Percentiles rank a stretch among this genome's conserved stretches.
phyloP scores from a whole-genome alignment of 345 rosid species.

The Chamaenerion angustifolium region DNA sequence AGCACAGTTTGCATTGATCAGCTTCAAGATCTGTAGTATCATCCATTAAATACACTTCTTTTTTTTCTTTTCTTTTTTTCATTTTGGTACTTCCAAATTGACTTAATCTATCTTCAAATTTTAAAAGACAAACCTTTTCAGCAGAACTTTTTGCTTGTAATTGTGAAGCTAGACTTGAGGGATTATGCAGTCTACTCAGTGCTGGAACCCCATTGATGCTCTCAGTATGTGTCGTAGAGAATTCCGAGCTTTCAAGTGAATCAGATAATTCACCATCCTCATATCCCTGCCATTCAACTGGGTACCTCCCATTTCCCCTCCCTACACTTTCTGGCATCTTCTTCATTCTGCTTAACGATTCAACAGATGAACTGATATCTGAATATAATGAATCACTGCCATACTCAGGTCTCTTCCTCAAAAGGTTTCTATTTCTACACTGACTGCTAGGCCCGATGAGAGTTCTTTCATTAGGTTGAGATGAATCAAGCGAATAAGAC shows the following conservation, averaged over 20 bases:
- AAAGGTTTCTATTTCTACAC: conserved; percentile 18
- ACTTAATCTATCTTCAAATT: neutral
- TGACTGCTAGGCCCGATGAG: conserved; percentile 14
- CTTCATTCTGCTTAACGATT: conserved; percentile 31
- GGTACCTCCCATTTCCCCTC: conserved; percentile 23
- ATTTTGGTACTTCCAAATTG: neutral
- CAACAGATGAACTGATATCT: conserved; percentile 79
- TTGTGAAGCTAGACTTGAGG: conserved; percentile 37
- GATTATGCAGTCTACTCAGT: conserved; percentile 29
- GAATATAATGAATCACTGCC: conserved; percentile 42
- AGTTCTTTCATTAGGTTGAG: conserved; percentile 42
- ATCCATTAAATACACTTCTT: neutral
- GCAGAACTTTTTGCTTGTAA: conserved; percentile 16
- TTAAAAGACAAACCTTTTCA: conserved; percentile 31
- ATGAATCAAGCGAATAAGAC: conserved; percentile 48
- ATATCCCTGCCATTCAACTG: conserved; percentile 28
- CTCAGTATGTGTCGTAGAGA: neutral
- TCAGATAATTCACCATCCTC: conserved; percentile 64
- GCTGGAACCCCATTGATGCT: conserved; percentile 38
- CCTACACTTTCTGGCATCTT: conserved; percentile 15
- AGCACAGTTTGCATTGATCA: neutral
- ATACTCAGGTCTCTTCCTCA: conserved; percentile 21
- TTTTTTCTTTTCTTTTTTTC: no score
- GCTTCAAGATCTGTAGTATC: neutral
- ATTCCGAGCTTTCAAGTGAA: no score